Conservation (phyloP, 805 yeast species). For the Kuraishia piskuri region DNA sequence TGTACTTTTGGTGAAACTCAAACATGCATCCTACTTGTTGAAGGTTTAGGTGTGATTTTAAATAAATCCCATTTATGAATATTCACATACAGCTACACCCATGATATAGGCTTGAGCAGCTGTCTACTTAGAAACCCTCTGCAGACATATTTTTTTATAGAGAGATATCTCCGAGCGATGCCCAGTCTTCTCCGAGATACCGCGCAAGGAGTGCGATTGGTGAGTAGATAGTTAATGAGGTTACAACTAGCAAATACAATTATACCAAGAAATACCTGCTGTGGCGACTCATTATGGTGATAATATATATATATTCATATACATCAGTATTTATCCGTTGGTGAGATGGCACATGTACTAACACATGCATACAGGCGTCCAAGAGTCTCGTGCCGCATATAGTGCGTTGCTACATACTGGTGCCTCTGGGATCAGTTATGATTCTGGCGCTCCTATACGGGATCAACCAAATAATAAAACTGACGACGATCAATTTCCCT, state of each 20-base stretch:
- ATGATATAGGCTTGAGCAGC: background rate
- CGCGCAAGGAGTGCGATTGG: background rate
- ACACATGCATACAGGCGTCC: background rate
- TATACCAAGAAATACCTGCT: background rate
- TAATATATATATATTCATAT: no score
- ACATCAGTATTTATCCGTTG: background rate
- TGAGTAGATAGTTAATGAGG: no score
- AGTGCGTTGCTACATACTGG: background rate
- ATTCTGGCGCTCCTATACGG: constrained; percentile 43
- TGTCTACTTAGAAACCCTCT: background rate
- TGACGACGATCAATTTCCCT: constrained; percentile 49
- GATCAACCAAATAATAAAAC: constrained; percentile 34
- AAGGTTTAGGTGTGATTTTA: no score
- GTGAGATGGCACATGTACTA: background rate
- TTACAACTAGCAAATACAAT: no score
- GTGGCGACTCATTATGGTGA: no score
- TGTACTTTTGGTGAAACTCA: background rate
- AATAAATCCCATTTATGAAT: no score
- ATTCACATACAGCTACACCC: background rate
- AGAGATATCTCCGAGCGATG: background rate
- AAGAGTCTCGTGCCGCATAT: background rate
- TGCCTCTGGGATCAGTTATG: constrained; percentile 31
- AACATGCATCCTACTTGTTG: no score
- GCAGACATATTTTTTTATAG: background rate
- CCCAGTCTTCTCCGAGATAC: background rate